Evolutionary conservation across 768 basidiomycete species (phyloP), one percentile per base, ranked within the genome.

Genomic region (Pleurotus djamor): DNA sequence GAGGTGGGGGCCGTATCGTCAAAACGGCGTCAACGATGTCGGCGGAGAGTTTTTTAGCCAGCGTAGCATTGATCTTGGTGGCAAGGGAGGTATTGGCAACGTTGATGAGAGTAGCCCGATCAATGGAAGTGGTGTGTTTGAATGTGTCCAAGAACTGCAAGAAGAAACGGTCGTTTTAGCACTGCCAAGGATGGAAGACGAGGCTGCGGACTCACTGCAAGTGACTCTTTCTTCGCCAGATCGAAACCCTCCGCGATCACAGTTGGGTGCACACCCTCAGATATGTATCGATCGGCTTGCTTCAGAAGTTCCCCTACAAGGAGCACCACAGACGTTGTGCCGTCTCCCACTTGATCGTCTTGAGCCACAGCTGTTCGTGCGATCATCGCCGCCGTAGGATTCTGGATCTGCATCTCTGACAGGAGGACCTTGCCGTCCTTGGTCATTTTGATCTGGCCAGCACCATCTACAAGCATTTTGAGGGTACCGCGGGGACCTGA

Each of bases 341-440:
- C 97, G 76, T 99, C 97, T 63, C 97, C 97, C 47, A 97, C 96
- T 82, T 98, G 96, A 69, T 98, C 97, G 66, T 99, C 97, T 72
- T 98, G 97, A 3, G 97, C 96, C 21, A 98, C 96, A 12, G 97
- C 97, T 45, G 97, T 98, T 54, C 95, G 87, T 48, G 97, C 97
- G 69, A 99, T 94, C 94, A 99, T 96, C 35, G 97, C 96, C 14
- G 97, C 97, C 3, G 97, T 98, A 34, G 97, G 97, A 72, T 99
- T 98, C 76, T 93, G 91, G 66, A 99, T 99, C 78, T 98, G 97
- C 97, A 99, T 99, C 78, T 99, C 97, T 44, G 95, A 96, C 60
- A 99, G 81, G 58, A 99, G 77, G 44, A 98, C 96, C 78, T 99
- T 99, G 63, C 97, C 97, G 69, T 98, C 97, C 81, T 98, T 99